Base-by-base conservation (phyloP, 805 yeast genomes). In the Saturnispora serradocipensis region DNA sequence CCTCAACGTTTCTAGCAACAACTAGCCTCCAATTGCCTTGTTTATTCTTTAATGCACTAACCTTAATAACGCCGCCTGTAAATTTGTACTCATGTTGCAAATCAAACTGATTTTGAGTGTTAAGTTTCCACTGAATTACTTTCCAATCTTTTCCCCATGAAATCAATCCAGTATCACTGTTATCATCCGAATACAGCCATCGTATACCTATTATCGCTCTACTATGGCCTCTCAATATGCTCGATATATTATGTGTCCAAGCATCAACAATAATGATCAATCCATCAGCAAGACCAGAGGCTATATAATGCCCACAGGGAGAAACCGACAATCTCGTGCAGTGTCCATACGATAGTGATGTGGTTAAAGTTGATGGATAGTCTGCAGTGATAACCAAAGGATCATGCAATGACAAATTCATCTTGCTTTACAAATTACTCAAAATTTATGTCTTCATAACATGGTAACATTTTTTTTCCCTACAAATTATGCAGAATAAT, bases 301-400 rank as follows among this genome's bases (percentile, higher is more conserved):
- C 96, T 4, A 89, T 66, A 61, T 90, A 90, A 63, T 88, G 96
- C 5, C 97, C 97, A 48, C 78, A 78, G 7, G 75, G 68, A 58
- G 81, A 86, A 70, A 81, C 86, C 62, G 77, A 78, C 39, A 89
- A 74, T 53, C 79, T 79, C 8, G 88, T 84, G 0, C 87, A 75
- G 43, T 80, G 78, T 1, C 88, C 84, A 50, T 80, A 80, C 11
- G 77, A 78, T 11, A 88, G 68, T 0, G 90, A 81, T 54, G 81
- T 81, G 2, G 85, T 77, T n/a, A 88, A 75, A 1, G 84, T 76
- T 54, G 90, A 96, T 0, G 98, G 98, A 60, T 78, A 90, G 62
- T 90, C 98, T 61, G 88, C 88, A 20, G 95, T 84, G 22, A 91
- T 89, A 2, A 91, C 81, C 65, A 88, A 88, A 3, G 97, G 97